Percentiles rank a stretch among this genome's conserved stretches.
Evolutionary conservation across 2,329 filamentous ascomycete genomes (phyloP).

Genomic region (Exserohilum rostratum): DNA sequence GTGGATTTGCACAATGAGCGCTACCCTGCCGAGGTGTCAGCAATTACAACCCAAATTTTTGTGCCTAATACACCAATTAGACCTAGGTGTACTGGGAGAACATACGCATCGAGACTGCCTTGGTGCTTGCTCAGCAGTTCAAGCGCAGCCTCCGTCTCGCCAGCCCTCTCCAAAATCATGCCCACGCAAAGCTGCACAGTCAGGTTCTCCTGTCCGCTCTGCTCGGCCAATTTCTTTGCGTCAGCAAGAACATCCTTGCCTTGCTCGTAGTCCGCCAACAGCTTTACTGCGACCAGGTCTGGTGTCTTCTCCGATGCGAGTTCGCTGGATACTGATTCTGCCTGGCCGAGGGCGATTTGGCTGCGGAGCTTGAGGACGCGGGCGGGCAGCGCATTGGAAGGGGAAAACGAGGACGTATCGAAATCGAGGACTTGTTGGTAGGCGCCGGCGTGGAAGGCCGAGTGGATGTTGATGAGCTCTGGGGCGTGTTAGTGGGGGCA

Average conservation of each 20-base stretch:
- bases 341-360: slow-evolving; percentile 80
- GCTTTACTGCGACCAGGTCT: slow-evolving; percentile 76
- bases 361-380: slow-evolving; percentile 81
- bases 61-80: too few relatives aligned
- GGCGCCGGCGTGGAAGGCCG: slow-evolving; percentile 75
- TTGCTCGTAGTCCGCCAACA: slow-evolving; percentile 70
- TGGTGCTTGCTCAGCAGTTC: slow-evolving; percentile 81
- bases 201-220: slow-evolving; percentile 70
- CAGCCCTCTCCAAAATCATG: slow-evolving; percentile 80
- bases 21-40: slow-evolving; percentile 63
- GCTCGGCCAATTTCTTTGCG: slow-evolving; percentile 72
- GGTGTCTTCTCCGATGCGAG: slow-evolving; percentile 67
- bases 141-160: slow-evolving; percentile 84
- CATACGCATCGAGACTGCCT: slow-evolving; percentile 76
- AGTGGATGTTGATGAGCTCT: slow-evolving; percentile 72
- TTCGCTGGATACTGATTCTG: slow-evolving; percentile 72
- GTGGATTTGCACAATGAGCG: slow-evolving; percentile 89
- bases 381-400: slow-evolving; percentile 77
- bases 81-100: background rate
- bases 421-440: slow-evolving; percentile 87
- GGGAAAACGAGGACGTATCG: slow-evolving; percentile 77
- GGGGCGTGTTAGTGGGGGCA: slow-evolving; percentile 23
- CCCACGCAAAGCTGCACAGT: slow-evolving; percentile 82
- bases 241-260: slow-evolving; percentile 55
- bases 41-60: background rate